Evolutionary conservation across 306 rosid genomes (phyloP), one percentile per base, ranked within the genome.

Genomic region (Benincasa hispida): DNA sequence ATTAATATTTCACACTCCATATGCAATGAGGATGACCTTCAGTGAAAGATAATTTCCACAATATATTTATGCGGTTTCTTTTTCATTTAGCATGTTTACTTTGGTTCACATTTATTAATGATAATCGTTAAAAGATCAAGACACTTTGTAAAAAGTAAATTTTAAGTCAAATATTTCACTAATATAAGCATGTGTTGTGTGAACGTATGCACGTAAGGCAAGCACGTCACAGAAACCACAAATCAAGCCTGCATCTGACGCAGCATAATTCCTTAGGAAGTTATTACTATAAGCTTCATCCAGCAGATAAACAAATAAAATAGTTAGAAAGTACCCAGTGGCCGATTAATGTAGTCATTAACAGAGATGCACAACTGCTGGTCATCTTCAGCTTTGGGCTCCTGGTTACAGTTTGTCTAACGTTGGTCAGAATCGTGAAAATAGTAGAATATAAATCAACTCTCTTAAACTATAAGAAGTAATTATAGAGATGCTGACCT

Each of bases 331-430:
- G 34, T 86, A 87, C 98, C 97, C 77, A 93, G 74, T 77, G 96
- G 92, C 77, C 81, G 89, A 82, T 88, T 93, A 54, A 93, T 76
- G 89, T 78, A 85, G 86, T 85, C 87, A 78, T 93, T 93, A 45
- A 91, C 91, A 6, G 90, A 87, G 84, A 77, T 85, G 79, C 96
- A 91, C 45, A 91, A 80, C 37, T 86, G 89, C 3, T 85, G 74
- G 80, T 93, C 97, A 68, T 69, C 83, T n/a, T 91, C 97, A 75
- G 90, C 87, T 62, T 85, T 85, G 50, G 90, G 83, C 86, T 93
- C 98, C 98, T 93, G 86, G 32, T 86, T 76, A 77, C 54, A 79
- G 27, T 34, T 47, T 72, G 80, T 51, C 76, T 62, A 76, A 73
- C 76, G n/a, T 12, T 41, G 66, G 65, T 56, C 34, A 74, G 72